Conservation (phyloP, 345 rosid species). For the Sonneratia caseolaris region DNA sequence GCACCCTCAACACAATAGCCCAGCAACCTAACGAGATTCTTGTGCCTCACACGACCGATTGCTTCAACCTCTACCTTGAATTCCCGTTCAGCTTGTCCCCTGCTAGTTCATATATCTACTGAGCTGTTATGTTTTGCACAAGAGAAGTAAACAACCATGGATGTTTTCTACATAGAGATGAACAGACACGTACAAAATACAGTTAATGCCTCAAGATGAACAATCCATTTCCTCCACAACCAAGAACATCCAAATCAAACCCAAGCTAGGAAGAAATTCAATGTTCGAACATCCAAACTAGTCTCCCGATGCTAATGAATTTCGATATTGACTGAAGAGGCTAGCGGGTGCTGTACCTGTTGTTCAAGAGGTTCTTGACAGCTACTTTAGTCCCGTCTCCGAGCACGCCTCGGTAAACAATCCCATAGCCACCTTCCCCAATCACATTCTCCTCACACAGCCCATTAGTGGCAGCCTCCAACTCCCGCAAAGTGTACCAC, state of each 20-base stretch:
- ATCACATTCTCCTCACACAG: conserved; percentile 82
- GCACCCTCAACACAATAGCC: conserved; percentile 97
- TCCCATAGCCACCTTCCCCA: conserved; percentile 97
- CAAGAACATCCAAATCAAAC: neutral
- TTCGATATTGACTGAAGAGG: neutral
- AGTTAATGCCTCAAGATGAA: neutral
- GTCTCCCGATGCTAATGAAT: neutral
- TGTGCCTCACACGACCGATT: conserved; percentile 90
- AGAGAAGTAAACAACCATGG: no score
- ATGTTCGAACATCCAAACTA: neutral
- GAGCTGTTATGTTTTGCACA: neutral
- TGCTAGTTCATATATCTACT: conserved; percentile 11
- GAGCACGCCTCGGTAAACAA: conserved; percentile 73
- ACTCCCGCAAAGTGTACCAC: conserved; percentile 87
- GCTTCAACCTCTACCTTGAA: conserved; percentile 93
- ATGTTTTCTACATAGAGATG: neutral
- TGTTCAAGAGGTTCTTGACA: conserved; percentile 81
- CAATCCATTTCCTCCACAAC: neutral
- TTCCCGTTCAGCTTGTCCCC: conserved; percentile 98
- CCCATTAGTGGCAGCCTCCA: conserved; percentile 81
- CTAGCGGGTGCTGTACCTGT: conserved; percentile 33
- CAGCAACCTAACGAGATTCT: conserved; percentile 79
- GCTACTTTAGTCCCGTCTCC: conserved; percentile 75
- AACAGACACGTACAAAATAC: neutral
- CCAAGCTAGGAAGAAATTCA: neutral